phyloP scores from a whole-genome alignment of 2,329 filamentous ascomycete species.

The Alternaria angustiovoidea region DNA sequence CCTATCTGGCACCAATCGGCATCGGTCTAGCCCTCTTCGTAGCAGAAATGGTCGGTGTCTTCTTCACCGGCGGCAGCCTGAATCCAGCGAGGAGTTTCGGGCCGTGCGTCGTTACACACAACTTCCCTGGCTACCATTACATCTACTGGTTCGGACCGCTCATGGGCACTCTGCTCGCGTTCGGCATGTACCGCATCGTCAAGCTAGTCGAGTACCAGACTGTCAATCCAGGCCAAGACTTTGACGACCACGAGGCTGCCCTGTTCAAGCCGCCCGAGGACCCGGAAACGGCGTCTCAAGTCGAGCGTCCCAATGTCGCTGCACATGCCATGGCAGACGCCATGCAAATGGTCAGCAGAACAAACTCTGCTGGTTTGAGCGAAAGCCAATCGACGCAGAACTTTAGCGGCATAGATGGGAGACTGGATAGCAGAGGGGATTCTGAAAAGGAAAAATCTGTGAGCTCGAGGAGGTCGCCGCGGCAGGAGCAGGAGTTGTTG shows the following conservation, averaged over 20 bases:
- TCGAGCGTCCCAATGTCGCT: slow-evolving; percentile 44
- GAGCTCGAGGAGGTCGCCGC: neutral
- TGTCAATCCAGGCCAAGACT: slow-evolving; percentile 53
- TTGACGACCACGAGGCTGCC: slow-evolving; percentile 48
- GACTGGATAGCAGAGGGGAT: neutral
- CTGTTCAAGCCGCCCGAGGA: slow-evolving; percentile 42
- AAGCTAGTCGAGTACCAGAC: slow-evolving; percentile 54
- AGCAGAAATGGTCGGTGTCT: slow-evolving; percentile 58
- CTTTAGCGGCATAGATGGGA: slow-evolving; percentile 20
- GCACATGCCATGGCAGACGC: slow-evolving; percentile 27
- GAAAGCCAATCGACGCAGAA: neutral
- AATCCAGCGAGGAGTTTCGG: slow-evolving; percentile 55
- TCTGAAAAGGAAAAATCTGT: neutral
- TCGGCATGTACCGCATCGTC: slow-evolving; percentile 51
- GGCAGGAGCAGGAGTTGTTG: neutral
- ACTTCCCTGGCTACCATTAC: slow-evolving; percentile 53
- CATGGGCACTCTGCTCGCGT: slow-evolving; percentile 49
- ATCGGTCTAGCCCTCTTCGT: slow-evolving; percentile 77
- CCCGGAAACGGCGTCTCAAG: slow-evolving; percentile 33
- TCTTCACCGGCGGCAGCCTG: slow-evolving; percentile 54
- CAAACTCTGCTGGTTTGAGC: neutral
- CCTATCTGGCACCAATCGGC: slow-evolving; percentile 74
- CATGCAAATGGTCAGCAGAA: slow-evolving; percentile 17
- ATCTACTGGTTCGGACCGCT: slow-evolving; percentile 54
- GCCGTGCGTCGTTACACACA: slow-evolving; percentile 49